phyloP scores from a whole-genome alignment of 257 asterid genomes.

The Solanum bulbocastanum region DNA sequence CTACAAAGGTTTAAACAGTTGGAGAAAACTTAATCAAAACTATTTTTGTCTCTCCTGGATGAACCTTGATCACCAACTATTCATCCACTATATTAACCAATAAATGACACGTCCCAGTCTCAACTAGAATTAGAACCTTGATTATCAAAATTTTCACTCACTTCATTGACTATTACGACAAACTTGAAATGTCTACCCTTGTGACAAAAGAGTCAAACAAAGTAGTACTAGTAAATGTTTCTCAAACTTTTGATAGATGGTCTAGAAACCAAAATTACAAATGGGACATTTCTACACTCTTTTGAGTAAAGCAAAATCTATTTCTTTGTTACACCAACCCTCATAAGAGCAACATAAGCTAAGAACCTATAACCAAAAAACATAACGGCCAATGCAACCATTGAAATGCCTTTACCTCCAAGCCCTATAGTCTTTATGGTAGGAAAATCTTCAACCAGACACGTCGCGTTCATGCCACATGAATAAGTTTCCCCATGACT shows the following conservation, averaged over 20 bases:
- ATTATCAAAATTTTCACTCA: not conserved
- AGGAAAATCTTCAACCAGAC: constrained; percentile 55
- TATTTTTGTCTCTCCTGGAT: not conserved
- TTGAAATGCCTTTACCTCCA: constrained; percentile 10
- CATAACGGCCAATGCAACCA: constrained; percentile 43
- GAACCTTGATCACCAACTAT: not conserved
- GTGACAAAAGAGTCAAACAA: not conserved
- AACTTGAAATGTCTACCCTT: not conserved
- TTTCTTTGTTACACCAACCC: constrained; percentile 52
- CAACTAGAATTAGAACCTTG: not conserved
- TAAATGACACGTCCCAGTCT: not conserved
- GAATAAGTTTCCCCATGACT: constrained; percentile 31
- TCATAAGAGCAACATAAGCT: constrained; percentile 72
- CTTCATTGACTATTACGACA: no score
- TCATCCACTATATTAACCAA: not conserved
- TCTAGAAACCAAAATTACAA: not conserved
- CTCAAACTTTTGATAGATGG: not conserved
- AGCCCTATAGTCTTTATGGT: constrained; percentile 41
- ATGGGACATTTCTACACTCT: not conserved
- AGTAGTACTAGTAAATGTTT: not conserved
- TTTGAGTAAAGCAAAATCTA: not conserved
- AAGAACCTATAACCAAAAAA: constrained; percentile 50
- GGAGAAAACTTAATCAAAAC: not conserved
- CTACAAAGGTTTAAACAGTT: not conserved
- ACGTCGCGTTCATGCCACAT: constrained; percentile 15